Evolutionary conservation across 2,329 filamentous ascomycete genomes (phyloP), one percentile per base, ranked within the genome.

Genomic region (Magnaporthiopsis incrustans): DNA sequence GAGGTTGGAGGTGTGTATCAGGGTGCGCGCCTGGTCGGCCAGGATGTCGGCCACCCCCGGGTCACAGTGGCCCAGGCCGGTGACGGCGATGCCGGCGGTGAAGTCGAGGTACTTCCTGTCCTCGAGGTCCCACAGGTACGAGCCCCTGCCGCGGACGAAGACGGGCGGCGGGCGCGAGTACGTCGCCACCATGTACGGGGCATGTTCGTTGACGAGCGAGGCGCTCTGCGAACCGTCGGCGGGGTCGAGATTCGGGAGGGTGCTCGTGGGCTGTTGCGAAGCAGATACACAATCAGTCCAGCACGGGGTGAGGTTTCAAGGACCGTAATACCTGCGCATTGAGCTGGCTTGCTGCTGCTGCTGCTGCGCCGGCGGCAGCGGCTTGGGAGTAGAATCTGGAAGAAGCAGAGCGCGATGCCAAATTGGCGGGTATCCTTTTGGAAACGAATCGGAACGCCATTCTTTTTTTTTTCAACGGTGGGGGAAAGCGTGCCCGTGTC

Each of bases 61-160:
- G 71, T 99, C 92, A 72, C 90, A 92, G 74, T 99, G 95, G 12
- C 95, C 95, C 44, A 99, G 82, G 27, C 90, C 87, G 77, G 94
- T 97, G 73, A 99, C 95, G 22, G 95, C 95, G 73, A 99, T 99
- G 60, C 95, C 95, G 12, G 93, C 89, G 1, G 95, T 98, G 71
- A 99, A 91, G 77, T 99, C 95, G 35, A 99, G 83, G 74, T 97
- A 99, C 74, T 87, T 88, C 66, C 91, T 82, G 73, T 95, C 90
- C 78, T 97, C 92, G 53, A 94, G 79, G 74, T 99, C 95, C 86
- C 88, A 98, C 67, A 99, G 77, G 74, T 92, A 93, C 66, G 89
- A 92, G 2, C 95, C 95, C 73, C 92, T 81, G 67, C 93, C 95
- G 74, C 88, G 90, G 65, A 92, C 87, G 76, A 99, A 97, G 73